Conservation (phyloP, 2,329 filamentous ascomycete genomes). For the Trichoderma sp. region DNA sequence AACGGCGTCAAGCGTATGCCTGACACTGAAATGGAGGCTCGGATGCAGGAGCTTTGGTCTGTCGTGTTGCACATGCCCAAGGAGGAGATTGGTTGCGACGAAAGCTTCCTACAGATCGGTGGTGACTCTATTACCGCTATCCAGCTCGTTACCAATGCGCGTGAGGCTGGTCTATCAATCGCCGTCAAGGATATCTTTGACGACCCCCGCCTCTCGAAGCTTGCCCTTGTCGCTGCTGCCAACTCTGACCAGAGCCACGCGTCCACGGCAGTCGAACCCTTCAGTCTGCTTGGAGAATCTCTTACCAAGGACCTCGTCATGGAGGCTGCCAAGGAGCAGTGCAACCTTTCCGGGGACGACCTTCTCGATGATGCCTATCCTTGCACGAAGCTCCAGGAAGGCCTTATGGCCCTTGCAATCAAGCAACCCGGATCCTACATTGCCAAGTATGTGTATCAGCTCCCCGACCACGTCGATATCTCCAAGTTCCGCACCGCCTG, state of each 20-base stretch:
- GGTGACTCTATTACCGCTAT: slow-evolving; percentile 51
- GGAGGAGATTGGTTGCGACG: slow-evolving; percentile 34
- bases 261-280: background rate
- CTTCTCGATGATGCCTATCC: slow-evolving; percentile 27
- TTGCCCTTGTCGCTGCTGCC: background rate
- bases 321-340: slow-evolving; percentile 5
- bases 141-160: slow-evolving; percentile 46
- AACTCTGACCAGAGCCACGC: background rate
- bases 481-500: slow-evolving; percentile 13
- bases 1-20: slow-evolving; percentile 27
- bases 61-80: slow-evolving; percentile 38
- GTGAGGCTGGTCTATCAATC: slow-evolving; percentile 30
- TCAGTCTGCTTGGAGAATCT: background rate
- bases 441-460: slow-evolving; percentile 19
- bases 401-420: slow-evolving; percentile 20
- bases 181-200: slow-evolving; percentile 20
- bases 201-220: slow-evolving; percentile 17
- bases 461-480: background rate
- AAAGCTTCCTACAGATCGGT: slow-evolving; percentile 34
- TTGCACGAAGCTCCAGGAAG: slow-evolving; percentile 22
- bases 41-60: slow-evolving; percentile 36
- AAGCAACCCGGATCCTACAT: slow-evolving; percentile 26
- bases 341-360: slow-evolving; percentile 17
- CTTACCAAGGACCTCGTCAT: background rate
- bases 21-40: slow-evolving; percentile 24